phyloP scores from a whole-genome alignment of 164 flowering plant species.

The Annona squamosa region DNA sequence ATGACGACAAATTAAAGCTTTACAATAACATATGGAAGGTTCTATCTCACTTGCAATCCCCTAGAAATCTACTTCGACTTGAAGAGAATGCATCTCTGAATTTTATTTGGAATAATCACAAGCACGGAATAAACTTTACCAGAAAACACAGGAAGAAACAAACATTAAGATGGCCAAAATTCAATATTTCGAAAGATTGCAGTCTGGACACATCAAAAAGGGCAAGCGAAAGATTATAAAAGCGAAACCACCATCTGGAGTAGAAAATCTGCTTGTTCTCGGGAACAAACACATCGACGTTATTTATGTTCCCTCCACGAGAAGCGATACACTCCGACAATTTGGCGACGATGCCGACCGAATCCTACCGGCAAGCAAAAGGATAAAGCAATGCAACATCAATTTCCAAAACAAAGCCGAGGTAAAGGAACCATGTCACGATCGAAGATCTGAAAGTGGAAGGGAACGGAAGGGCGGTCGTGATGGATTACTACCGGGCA shows the following conservation, averaged over 20 bases:
- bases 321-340: slow-evolving; percentile 87
- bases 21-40: too few species aligned
- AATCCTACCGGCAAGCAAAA: slow-evolving; percentile 39
- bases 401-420: neutral
- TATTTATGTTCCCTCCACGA: slow-evolving; percentile 80
- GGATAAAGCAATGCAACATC: neutral
- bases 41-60: too few species aligned
- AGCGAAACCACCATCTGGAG: slow-evolving; percentile 55
- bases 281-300: slow-evolving; percentile 80
- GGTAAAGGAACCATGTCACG: neutral
- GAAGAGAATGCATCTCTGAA: too few species aligned
- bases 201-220: too few species aligned
- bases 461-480: neutral
- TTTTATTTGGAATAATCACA: too few species aligned
- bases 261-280: slow-evolving; percentile 76
- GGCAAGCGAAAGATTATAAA: too few species aligned
- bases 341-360: slow-evolving; percentile 83
- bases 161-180: too few species aligned
- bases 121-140: too few species aligned
- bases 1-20: too few species aligned
- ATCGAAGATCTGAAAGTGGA: neutral
- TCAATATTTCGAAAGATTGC: too few species aligned
- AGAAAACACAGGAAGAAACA: too few species aligned
- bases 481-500: slow-evolving; percentile 52
- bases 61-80: too few species aligned